phyloP scores from a whole-genome alignment of 306 rosid genomes.

The Cucurbita argyrosperma region DNA sequence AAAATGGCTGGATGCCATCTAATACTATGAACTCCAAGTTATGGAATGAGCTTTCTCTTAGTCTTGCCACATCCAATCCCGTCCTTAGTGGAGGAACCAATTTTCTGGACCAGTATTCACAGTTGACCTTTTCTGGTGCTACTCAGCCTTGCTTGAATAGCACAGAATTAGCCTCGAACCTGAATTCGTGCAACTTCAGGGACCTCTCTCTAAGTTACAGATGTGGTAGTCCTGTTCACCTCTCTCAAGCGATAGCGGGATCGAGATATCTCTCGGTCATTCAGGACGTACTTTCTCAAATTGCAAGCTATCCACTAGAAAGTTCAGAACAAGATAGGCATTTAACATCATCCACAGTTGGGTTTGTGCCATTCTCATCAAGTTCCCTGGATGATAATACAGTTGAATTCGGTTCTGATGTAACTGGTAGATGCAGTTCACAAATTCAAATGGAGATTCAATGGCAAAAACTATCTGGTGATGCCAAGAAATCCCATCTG shows the following conservation, averaged over 20 bases:
- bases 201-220: background rate
- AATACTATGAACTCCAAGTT: conserved; percentile 26
- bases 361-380: conserved; percentile 3
- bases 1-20: conserved; percentile 39
- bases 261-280: conserved; percentile 56
- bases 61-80: conserved; percentile 45
- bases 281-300: conserved; percentile 66
- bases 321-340: conserved; percentile 22
- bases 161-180: conserved; percentile 26
- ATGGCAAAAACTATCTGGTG: conserved; percentile 19
- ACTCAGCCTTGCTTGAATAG: conserved; percentile 23
- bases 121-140: conserved; percentile 24
- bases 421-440: conserved; percentile 14
- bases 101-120: conserved; percentile 35
- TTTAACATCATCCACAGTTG: conserved; percentile 6
- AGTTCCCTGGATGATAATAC: background rate
- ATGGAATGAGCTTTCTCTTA: conserved; percentile 49
- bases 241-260: conserved; percentile 36
- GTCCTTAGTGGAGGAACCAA: conserved; percentile 7
- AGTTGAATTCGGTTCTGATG: conserved; percentile 3
- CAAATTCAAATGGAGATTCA: conserved; percentile 20
- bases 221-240: conserved; percentile 11
- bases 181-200: background rate
- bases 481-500: conserved; percentile 53
- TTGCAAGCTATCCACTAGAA: conserved; percentile 51